Percentiles rank a stretch among this genome's conserved stretches.
phyloP scores from a whole-genome alignment of 805 yeast species.

The Candida lessepsii region DNA sequence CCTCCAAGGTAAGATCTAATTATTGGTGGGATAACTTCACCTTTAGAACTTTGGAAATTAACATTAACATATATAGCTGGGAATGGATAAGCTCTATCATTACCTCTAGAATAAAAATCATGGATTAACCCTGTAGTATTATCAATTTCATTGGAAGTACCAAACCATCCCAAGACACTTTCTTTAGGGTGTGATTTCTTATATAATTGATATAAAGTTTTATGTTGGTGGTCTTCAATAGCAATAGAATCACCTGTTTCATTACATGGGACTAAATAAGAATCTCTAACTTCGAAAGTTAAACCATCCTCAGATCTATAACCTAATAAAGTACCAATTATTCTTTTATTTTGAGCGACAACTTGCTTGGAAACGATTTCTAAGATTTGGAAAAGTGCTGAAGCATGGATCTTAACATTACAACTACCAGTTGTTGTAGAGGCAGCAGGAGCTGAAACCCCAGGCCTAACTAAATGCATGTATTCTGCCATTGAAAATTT shows the following conservation, averaged over 20 bases:
- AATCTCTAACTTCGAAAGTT: constrained; percentile 68
- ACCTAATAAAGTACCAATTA: constrained; percentile 82
- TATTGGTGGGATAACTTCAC: constrained; percentile 52
- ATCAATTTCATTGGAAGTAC: constrained; percentile 59
- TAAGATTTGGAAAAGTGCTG: constrained; percentile 73
- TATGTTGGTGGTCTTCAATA: constrained; percentile 75
- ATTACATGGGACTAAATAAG: constrained; percentile 76
- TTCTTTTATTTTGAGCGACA: constrained; percentile 46
- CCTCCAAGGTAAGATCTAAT: constrained; percentile 74
- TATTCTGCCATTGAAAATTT: constrained; percentile 25
- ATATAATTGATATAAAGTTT: constrained; percentile 65
- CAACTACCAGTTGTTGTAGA: constrained; percentile 48
- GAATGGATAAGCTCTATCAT: constrained; percentile 66
- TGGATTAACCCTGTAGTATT: constrained; percentile 75
- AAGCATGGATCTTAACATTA: constrained; percentile 57
- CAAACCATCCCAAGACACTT: constrained; percentile 83
- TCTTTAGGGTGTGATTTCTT: constrained; percentile 78
- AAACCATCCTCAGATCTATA: constrained; percentile 80
- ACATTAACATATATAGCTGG: constrained; percentile 81
- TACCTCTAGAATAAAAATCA: constrained; percentile 71
- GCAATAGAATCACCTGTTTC: constrained; percentile 75
- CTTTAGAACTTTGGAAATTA: constrained; percentile 49
- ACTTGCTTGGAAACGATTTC: constrained; percentile 63
- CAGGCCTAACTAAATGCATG: constrained; percentile 52
- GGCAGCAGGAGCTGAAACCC: constrained; percentile 46